A percentile compares a stretch with the other conserved stretches of the same genome.
Evolutionary conservation across 495 filamentous ascomycete genomes (phyloP).

Genomic region (Penicillium robsamsonii): DNA sequence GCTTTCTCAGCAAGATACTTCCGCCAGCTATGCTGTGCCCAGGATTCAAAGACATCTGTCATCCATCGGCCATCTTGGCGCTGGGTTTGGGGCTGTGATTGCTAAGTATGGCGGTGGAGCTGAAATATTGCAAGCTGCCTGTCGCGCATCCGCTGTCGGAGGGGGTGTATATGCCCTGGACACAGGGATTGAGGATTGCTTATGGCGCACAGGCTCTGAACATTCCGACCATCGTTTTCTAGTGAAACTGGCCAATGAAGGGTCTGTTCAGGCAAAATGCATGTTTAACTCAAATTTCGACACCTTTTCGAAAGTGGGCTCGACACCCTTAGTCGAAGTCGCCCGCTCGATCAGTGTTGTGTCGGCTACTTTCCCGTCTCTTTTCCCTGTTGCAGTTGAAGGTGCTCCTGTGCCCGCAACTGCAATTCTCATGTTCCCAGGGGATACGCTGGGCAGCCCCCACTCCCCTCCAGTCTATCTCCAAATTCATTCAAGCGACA

Average conservation of each 20-base stretch:
- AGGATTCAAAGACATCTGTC: slow-evolving; percentile 76
- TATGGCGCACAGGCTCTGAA: slow-evolving; percentile 11
- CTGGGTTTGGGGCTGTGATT: slow-evolving; percentile 80
- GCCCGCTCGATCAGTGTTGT: slow-evolving; percentile 59
- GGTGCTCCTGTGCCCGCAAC: slow-evolving; percentile 72
- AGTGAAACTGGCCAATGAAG: slow-evolving; percentile 58
- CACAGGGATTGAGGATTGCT: slow-evolving; percentile 52
- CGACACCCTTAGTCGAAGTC: slow-evolving; percentile 30
- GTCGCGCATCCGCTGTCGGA: slow-evolving; percentile 87
- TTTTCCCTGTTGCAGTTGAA: slow-evolving; percentile 73
- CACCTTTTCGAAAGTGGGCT: slow-evolving; percentile 25
- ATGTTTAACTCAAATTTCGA: slow-evolving; percentile 53
- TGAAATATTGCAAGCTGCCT: slow-evolving; percentile 91
- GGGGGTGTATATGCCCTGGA: slow-evolving; percentile 87
- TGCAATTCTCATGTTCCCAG: slow-evolving; percentile 69
- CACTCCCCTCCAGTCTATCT: slow-evolving; percentile 63
- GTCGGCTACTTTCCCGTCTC: slow-evolving; percentile 57
- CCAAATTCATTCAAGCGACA: slow-evolving; percentile 76
- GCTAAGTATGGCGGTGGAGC: slow-evolving; percentile 90
- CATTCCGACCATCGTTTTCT: slow-evolving; percentile 30
- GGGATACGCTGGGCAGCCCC: slow-evolving; percentile 41
- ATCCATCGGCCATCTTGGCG: slow-evolving; percentile 82
- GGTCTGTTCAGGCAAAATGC: slow-evolving; percentile 54
- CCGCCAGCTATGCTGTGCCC: slow-evolving; percentile 62
- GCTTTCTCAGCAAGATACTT: slow-evolving; percentile 51